phyloP scores from a whole-genome alignment of 306 rosid genomes.

The Castanopsis chinensis region DNA sequence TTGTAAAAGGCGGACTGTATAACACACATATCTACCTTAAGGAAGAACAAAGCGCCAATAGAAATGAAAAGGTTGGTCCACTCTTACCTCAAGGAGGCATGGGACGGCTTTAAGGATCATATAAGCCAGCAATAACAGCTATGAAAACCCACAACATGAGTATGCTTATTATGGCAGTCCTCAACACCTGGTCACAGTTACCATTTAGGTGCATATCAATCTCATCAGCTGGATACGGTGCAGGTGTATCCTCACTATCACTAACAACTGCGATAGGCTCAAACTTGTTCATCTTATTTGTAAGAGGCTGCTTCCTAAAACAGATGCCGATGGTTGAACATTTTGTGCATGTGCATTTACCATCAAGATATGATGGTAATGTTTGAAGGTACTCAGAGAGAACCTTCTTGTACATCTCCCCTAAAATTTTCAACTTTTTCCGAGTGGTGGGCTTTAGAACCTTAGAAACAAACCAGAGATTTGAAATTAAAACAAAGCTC shows the following conservation, averaged over 20 bases:
- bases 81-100: conserved; percentile 20
- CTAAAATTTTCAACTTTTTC: conserved; percentile 74
- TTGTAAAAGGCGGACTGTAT: not conserved
- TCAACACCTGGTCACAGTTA: conserved; percentile 50
- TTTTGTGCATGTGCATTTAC: conserved; percentile 62
- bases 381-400: conserved; percentile 52
- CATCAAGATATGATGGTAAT: conserved; percentile 75
- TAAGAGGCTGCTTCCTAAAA: conserved; percentile 27
- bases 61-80: not conserved
- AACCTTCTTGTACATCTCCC: conserved; percentile 55
- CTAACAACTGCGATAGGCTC: conserved; percentile 18
- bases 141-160: conserved; percentile 63
- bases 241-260: conserved; percentile 23
- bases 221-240: conserved; percentile 34
- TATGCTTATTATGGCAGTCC: conserved; percentile 63
- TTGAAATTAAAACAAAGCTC: not conserved
- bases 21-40: not conserved
- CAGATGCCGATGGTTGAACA: conserved; percentile 50
- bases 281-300: conserved; percentile 34
- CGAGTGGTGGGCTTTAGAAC: conserved; percentile 72
- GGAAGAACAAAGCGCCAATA: not conserved
- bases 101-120: conserved; percentile 39
- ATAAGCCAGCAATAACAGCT: conserved; percentile 57
- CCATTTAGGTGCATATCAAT: conserved; percentile 24
- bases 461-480: conserved; percentile 35